Evolutionary conservation across 2,329 filamentous ascomycete genomes (phyloP), one percentile per base, ranked within the genome.

Genomic region (Sporothrix variecibatus): DNA sequence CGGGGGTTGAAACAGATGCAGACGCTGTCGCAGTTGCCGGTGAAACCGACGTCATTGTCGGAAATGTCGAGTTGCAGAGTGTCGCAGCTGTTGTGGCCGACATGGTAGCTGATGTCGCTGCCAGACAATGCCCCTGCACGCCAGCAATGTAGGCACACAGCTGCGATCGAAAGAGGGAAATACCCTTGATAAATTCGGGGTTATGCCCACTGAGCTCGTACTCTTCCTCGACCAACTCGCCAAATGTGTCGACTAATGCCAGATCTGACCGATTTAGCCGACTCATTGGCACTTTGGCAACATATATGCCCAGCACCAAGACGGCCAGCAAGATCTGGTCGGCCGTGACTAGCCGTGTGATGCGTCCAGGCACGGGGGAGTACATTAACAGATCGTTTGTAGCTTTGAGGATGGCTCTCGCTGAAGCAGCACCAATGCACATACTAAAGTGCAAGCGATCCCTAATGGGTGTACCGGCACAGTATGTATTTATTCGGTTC

Each of bases 381-480:
- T 75, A 75, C 72, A 75, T 72, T 1, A 38, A 6, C 17, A 75
- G 60, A 53, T 75, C 74, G 43, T 72, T 75, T 2, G 65, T 12
- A 0, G 74, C 72, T 20, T 72, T 73, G 6, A 75, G 43, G 1
- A 75, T 64, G 5, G 34, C 28, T 0, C 74, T 68, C 2, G 74
- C 74, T 4, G 74, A 68, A 3, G 74, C 74, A 0, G 64, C 74
- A 15, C 74, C 74, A 26, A 75, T 74, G 34, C 74, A 75, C n/a
- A 75, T 68, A 31, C 72, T 72, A 8, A 74, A 75, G 20, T 75
- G 74, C 38, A 75, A 68, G 2, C 74, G 74, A 26, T 73, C 72
- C 0, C 43, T 26, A 51, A 70, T 60, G 0, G 72, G 74, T 17
- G 74, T 74, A 51, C 60, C 74, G 1, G 72, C 38, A 51, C 74